Evolutionary conservation across 176 grass and related monocot species (phyloP), one percentile per base, ranked within the genome.

Genomic region (Eragrostis curvula): DNA sequence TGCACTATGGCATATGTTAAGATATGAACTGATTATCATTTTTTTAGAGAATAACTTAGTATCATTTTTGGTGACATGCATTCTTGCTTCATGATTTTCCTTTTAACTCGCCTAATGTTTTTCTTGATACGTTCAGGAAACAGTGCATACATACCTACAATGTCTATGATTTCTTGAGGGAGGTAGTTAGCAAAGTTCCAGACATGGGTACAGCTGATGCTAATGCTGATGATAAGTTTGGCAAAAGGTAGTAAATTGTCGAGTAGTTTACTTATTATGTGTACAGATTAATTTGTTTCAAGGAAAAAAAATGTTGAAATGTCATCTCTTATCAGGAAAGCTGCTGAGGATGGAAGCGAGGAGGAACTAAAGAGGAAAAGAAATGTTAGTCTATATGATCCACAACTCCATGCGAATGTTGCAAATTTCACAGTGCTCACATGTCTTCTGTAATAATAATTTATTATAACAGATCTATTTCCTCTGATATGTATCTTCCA

Each of bases 91-190:
- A 30, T 25, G 29, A 82, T 41, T 39, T 48, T 63, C 44, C 53
- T 39, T 66, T 71, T 66, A 21, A 53, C 48, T 80, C 28, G 77
- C 71, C 77, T 21, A 57, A 0, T 68, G 10, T 68, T 86, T 85
- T 74, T 29, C 67, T 23, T 88, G 62, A 66, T 66, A 11, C 77
- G 79, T 84, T 70, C 88, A 98, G 96, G 90, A 98, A 95, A 67
- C 86, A 95, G 42, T 98, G 92, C 70, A 90, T 98, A 56, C 94
- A 98, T 50, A 80, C 8, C 8, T 93, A 91, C n/a, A 93, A 88
- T 70, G 96, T 90, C 65, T 98, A 93, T 80, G 96, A 98, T 92
- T 98, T 98, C 87, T 91, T 98, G 86, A 98, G 50, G 67, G 93
- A 95, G 81, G 88, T 95, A 43, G 82, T 93, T 48, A 85, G 82